phyloP scores from a whole-genome alignment of 495 filamentous ascomycete species.

The Lichenothelia convexa region DNA sequence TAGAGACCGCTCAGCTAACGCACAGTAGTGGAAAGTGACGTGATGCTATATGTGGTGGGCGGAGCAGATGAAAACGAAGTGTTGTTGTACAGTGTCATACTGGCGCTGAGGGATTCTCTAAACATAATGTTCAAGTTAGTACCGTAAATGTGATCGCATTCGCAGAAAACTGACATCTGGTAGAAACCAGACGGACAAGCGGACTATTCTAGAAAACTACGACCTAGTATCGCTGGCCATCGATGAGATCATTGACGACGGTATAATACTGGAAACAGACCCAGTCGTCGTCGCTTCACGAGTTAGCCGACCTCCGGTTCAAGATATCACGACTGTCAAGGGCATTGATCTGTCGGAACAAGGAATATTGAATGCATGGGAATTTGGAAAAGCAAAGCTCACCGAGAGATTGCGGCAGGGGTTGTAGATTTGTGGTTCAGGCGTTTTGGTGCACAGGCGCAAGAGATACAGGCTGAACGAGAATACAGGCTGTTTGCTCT shows the following conservation, averaged over 20 bases:
- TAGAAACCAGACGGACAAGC: conserved; percentile 88
- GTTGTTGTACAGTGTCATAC: conserved; percentile 77
- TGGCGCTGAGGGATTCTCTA: conserved; percentile 74
- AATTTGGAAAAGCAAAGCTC: conserved; percentile 84
- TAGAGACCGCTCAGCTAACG: too few relatives aligned
- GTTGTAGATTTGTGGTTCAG: too few relatives aligned
- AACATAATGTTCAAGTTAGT: conserved; percentile 81
- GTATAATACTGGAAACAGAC: conserved; percentile 92
- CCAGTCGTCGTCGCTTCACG: conserved; percentile 77
- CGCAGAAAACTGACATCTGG: not conserved
- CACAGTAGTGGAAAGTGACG: conserved; percentile 90
- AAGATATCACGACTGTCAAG: conserved; percentile 75
- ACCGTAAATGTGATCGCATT: not conserved
- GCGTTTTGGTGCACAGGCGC: too few relatives aligned
- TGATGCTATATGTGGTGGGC: conserved; percentile 91
- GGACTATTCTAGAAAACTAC: conserved; percentile 95
- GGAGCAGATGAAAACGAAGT: conserved; percentile 92
- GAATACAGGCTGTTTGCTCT: too few relatives aligned
- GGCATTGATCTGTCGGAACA: conserved; percentile 92
- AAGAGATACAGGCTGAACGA: too few relatives aligned
- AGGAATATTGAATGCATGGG: conserved; percentile 84
- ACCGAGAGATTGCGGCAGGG: conserved; percentile 79
- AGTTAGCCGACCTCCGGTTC: conserved; percentile 78
- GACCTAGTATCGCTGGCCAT: conserved; percentile 76
- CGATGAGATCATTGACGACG: conserved; percentile 92